Base-by-base conservation (phyloP, 345 rosid genomes). In the Tarenaya hassleriana region DNA sequence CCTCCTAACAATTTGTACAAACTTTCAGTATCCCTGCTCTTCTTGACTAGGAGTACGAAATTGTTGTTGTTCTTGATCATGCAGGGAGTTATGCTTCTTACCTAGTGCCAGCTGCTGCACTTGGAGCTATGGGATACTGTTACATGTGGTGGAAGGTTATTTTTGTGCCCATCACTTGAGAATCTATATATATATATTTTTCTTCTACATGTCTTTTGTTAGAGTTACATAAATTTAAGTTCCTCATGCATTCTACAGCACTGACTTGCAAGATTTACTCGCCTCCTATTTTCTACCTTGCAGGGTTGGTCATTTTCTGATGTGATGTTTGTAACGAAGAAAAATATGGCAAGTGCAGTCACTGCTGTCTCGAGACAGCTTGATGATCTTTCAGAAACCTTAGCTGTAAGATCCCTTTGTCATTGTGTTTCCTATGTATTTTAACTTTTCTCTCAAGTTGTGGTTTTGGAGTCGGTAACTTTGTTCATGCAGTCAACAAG, bases 131-230 rank as follows among this genome's bases (percentile, higher is more conserved):
- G 88, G 94, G 95, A 38, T 91, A 86, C 71, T 80, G 92, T 71
- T 86, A 84, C 69, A 82, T 86, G 94, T 80, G 87, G 95, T 91
- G 95, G 98, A 86, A 84, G 95, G 98, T 75, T 55, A 61, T 65
- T 21, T 60, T 67, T 32, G 52, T 54, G 43, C 50, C 41, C 16
- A 0, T 39, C 49, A 55, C 56, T 48, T 29, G 31, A 58, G 41
- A 39, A 27, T 29, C 8, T 56, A 57, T 19, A n/a, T 27, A 9
- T 16, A 31, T 52, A 56, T 20, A n/a, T n/a, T 1, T 47, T 8
- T 58, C 16, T 50, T 32, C 6, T 35, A 32, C 29, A 38, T 18
- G 33, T 33, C 56, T 24, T 56, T 34, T 43, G 17, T 57, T 46
- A 8, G 38, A 31, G 16, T 65, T 51, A 19, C 39, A 41, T 45